Evolutionary conservation across 2,329 filamentous ascomycete species (phyloP).

Genomic region (Simplicillium sp.): DNA sequence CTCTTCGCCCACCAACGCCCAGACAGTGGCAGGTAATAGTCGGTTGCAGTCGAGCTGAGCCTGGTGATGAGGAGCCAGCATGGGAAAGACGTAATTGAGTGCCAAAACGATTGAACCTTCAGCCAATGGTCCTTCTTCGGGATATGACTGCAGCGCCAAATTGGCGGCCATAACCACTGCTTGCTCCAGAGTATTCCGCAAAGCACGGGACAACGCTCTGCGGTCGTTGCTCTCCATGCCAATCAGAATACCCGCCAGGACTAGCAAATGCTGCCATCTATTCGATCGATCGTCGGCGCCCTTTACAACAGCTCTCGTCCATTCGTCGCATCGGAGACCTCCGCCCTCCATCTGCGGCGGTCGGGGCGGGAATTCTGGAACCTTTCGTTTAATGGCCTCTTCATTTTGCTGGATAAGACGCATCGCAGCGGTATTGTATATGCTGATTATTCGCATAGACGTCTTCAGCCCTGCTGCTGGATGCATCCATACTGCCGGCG

Average conservation of each 20-base stretch:
- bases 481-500: conserved; percentile 60
- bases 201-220: conserved; percentile 50
- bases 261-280: conserved; percentile 77
- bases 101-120: conserved; percentile 55
- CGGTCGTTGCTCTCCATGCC: conserved; percentile 60
- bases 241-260: conserved; percentile 68
- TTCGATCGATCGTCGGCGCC: conserved; percentile 49
- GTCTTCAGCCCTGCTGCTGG: conserved; percentile 48
- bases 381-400: conserved; percentile 22
- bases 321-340: conserved; percentile 38
- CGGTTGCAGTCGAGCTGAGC: conserved; percentile 54
- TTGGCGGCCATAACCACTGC: conserved; percentile 69
- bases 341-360: conserved; percentile 22
- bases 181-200: conserved; percentile 60
- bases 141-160: conserved; percentile 51
- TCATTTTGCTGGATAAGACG: conserved; percentile 41
- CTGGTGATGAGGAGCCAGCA: conserved; percentile 53
- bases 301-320: conserved; percentile 46
- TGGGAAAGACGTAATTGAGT: conserved; percentile 67
- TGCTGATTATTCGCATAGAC: conserved; percentile 57
- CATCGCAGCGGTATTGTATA: conserved; percentile 59
- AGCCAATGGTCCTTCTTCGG: conserved; percentile 29
- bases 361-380: conserved; percentile 15
- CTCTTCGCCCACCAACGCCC: conserved; percentile 58
- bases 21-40: conserved; percentile 60